Percentiles rank a stretch among this genome's conserved stretches.
Evolutionary conservation across 192 early-diverging fungal species (phyloP).

Genomic region (Backusella luteola): DNA sequence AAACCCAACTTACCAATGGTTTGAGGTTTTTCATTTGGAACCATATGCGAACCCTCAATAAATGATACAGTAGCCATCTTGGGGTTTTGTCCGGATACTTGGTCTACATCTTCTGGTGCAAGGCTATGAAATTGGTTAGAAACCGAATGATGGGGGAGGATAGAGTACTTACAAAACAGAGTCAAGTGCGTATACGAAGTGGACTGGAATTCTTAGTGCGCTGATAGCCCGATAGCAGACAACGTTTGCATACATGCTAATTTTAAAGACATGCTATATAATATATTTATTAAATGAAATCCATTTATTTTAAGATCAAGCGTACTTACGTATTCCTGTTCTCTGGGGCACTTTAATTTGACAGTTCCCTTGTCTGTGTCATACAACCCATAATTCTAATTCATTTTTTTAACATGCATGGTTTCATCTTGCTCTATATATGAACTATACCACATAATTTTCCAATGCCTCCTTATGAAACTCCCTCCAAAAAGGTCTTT

Average conservation of each 20-base stretch:
- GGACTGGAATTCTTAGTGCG: conserved; percentile 37
- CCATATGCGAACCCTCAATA: conserved; percentile 40
- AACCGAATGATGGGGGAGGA: not conserved
- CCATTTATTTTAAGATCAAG: not conserved
- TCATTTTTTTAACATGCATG: not conserved
- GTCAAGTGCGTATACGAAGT: conserved; percentile 35
- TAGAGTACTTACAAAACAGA: conserved; percentile 40
- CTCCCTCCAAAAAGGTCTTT: conserved; percentile 37
- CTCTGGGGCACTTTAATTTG: conserved; percentile 42
- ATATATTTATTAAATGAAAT: not conserved
- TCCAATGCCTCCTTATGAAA: conserved; percentile 53
- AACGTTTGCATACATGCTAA: conserved; percentile 13
- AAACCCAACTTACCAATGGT: conserved; percentile 28
- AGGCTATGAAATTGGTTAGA: not conserved
- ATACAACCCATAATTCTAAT: conserved; percentile 43
- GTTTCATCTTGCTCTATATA: not conserved
- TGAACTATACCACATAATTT: conserved; percentile 47
- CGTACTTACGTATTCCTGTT: conserved; percentile 44
- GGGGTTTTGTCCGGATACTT: conserved; percentile 15
- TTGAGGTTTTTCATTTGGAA: conserved; percentile 41
- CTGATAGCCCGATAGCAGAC: conserved; percentile 30
- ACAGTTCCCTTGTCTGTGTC: conserved; percentile 38
- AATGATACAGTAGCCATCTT: conserved; percentile 13
- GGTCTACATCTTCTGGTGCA: conserved; percentile 15
- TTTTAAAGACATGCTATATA: conserved; percentile 17